Conservation (phyloP, 306 rosid genomes). For the Abrus precatorius region DNA sequence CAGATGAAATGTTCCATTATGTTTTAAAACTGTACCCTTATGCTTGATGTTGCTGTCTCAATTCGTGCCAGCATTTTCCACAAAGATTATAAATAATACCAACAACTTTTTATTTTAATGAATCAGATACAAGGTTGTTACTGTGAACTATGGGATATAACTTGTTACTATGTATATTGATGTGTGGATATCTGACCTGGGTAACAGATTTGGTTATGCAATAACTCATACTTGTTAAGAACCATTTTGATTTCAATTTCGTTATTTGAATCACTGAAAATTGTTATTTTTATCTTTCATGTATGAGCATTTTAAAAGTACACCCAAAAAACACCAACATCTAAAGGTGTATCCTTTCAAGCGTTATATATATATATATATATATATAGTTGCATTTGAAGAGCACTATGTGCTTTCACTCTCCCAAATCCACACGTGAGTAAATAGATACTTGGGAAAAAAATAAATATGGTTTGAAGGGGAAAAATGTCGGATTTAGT, state of each 20-base stretch:
- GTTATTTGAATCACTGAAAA: too few relatives aligned
- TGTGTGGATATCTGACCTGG: slow-evolving; percentile 52
- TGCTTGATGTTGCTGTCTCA: slow-evolving; percentile 44
- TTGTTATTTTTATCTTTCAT: too few relatives aligned
- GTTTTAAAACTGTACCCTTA: slow-evolving; percentile 18
- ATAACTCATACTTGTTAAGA: slow-evolving; percentile 48
- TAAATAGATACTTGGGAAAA: neutral
- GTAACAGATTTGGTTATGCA: slow-evolving; percentile 57
- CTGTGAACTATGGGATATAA: slow-evolving; percentile 40
- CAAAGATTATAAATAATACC: slow-evolving; percentile 45
- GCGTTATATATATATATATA: too few relatives aligned
- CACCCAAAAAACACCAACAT: too few relatives aligned
- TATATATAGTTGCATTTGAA: neutral
- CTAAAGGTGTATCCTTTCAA: too few relatives aligned
- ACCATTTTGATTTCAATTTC: slow-evolving; percentile 9
- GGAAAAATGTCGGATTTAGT: neutral
- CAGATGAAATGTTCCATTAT: slow-evolving; percentile 42
- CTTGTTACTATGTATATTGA: slow-evolving; percentile 54
- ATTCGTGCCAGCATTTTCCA: slow-evolving; percentile 38
- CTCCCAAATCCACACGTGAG: neutral
- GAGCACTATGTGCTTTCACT: neutral
- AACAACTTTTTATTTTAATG: slow-evolving; percentile 41
- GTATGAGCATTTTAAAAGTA: too few relatives aligned
- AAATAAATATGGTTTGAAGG: neutral
- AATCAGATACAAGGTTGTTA: slow-evolving; percentile 44